phyloP scores from a whole-genome alignment of 257 asterid genomes.

The Plantago elongata region DNA sequence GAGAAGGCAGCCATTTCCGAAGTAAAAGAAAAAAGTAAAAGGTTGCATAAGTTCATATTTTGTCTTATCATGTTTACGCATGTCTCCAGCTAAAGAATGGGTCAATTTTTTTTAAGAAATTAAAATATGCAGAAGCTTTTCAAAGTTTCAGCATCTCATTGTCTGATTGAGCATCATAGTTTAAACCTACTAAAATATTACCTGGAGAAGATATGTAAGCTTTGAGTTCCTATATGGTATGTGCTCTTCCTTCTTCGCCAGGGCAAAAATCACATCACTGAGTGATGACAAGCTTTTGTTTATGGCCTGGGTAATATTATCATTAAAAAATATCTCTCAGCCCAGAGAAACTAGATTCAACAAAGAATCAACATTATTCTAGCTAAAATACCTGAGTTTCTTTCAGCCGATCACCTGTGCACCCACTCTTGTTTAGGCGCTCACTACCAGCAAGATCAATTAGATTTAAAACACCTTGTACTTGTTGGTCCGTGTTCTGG shows the following conservation, averaged over 20 bases:
- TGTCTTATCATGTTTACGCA: no score
- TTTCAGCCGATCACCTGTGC: conserved; percentile 87
- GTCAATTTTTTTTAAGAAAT: no score
- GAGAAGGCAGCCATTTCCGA: no score
- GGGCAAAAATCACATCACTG: conserved; percentile 87
- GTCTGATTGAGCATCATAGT: no score
- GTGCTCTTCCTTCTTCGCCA: conserved; percentile 94
- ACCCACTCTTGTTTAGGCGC: conserved; percentile 89
- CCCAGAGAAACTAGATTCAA: not conserved
- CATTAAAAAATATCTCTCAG: not conserved
- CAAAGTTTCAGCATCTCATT: no score
- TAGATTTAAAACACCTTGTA: conserved; percentile 79
- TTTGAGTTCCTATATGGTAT: conserved; percentile 93
- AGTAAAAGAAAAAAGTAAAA: no score
- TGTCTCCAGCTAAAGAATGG: no score
- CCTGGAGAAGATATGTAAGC: conserved; percentile 99
- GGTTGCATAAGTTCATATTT: no score
- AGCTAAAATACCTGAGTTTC: conserved; percentile 76
- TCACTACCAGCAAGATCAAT: conserved; percentile 99
- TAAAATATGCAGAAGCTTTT: no score
- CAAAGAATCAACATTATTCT: conserved; percentile 1
- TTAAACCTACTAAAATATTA: conserved; percentile 14
- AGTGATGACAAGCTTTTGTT: conserved; percentile 89
- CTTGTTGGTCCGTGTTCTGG: conserved; percentile 91
- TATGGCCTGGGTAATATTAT: conserved; percentile 54